Base-by-base conservation (phyloP, 257 asterid species). In the Fraxinus anomala region DNA sequence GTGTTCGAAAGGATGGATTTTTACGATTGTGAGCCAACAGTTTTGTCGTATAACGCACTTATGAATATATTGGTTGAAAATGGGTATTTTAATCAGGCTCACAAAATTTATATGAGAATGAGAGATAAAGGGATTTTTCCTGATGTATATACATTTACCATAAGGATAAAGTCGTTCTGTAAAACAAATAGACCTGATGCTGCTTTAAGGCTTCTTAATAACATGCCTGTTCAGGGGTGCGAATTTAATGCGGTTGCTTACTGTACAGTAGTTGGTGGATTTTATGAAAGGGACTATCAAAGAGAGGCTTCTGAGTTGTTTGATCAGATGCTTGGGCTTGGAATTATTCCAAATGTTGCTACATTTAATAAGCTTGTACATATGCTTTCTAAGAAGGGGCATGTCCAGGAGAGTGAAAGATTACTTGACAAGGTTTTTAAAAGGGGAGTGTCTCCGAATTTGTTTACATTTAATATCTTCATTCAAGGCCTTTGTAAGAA, bases 1-100 rank as follows among this genome's bases (percentile, higher is more conserved):
- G 91, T 95, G 86, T 95, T 95, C 69, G 97, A 95, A 79, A 89
- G 96, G 82, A 93, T 93, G 99, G 97, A 93, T 68, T 93, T 95
- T 75, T 95, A 89, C 85, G 81, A 86, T n/a, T 95, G 98, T 76
- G 87, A 89, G 72, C 96, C 94, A 0, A 88, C 94, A 0, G 86
- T 91, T 37, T 84, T 56, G 51, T 89, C 99, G 1, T 89, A 89
- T 83, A 93, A 93, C 70, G 90, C 85, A 3, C 85, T 95, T 28
- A 93, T 93, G 99, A 95, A 92, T 86, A 77, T 93, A 77, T 89
- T 95, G 88, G 95, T 90, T 54, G 97, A 93, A 34, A 85, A 86
- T 83, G 94, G 85, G 80, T 86, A 85, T 82, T 90, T 84, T 83
- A 79, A 85, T 76, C 97, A 95, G 84, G 97, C 98, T 5, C 98